Base-by-base conservation (phyloP, 768 basidiomycete species). In the Leccinum subgranulosum region DNA sequence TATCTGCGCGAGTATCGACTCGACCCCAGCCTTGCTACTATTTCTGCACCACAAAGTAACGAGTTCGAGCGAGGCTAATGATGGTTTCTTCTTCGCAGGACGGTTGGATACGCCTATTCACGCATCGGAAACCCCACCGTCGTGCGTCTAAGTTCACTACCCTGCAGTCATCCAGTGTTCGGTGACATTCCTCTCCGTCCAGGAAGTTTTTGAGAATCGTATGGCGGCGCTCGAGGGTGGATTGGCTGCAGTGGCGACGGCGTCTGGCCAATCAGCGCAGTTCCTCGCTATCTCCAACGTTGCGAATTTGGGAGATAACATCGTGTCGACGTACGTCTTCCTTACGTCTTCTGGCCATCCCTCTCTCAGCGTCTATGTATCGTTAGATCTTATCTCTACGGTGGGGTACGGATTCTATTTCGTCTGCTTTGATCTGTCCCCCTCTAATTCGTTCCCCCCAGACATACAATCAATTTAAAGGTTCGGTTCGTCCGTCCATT, bases 381-480 rank as follows among this genome's bases (percentile, higher is more conserved):
- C 12, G n/a, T n/a, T 27, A 84, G 81, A 0, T 77, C 81, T 1
- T 79, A 74, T 53, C 71, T 86, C 6, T 85, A 86, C 52, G 84
- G 84, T 17, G 82, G 84, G n/a, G 84, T 83, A 60, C 48, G 81
- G 64, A 50, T 17, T 47, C 6, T 39, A 14, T 48, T 39, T 51
- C 33, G 5, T 52, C 3, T 49, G 14, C 6, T n/a, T 54, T n/a
- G 19, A 21, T 36, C 3, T 45, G 17, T 53, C n/a, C 4, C 3
- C 4, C 43, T 17, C 45, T 58, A 34, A 64, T 28, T 1, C n/a
- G 14, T 47, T 21, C 17, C 23, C 21, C 14, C 47, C 49, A 81
- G 82, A 85, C 82, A 2, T 86, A 82, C 69, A 84, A 82, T 56
- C 84, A 84, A 60, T 81, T 87, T 70, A 87, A 86, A 74, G 79